Evolutionary conservation across 176 grass and related monocot species (phyloP).

Genomic region (Eleusine coracana): DNA sequence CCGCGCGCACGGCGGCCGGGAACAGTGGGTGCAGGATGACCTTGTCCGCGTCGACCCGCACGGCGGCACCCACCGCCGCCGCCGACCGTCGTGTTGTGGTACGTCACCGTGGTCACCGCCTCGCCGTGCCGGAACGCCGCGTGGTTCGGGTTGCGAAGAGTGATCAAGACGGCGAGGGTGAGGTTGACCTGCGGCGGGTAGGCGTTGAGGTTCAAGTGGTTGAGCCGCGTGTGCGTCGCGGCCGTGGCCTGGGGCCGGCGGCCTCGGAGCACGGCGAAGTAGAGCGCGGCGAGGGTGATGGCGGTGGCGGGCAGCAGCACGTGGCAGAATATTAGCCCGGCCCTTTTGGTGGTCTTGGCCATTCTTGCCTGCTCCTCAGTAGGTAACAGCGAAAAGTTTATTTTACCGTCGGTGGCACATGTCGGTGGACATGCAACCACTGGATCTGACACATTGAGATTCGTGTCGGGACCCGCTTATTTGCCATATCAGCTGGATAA

Average conservation of each 20-base stretch:
- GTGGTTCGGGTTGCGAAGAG: slow-evolving; percentile 62
- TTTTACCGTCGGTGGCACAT: too few relatives aligned
- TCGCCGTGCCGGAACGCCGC: slow-evolving; percentile 49
- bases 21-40: slow-evolving; percentile 29
- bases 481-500: too few relatives aligned
- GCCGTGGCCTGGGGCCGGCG: slow-evolving; percentile 34
- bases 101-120: slow-evolving; percentile 42
- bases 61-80: slow-evolving; percentile 27
- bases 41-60: slow-evolving; percentile 38
- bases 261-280: slow-evolving; percentile 54
- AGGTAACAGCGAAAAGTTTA: background rate
- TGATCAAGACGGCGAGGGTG: slow-evolving; percentile 39
- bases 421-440: too few relatives aligned
- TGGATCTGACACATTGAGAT: too few relatives aligned
- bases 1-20: slow-evolving; percentile 18
- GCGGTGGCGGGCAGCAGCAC: slow-evolving; percentile 20
- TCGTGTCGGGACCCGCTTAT: too few relatives aligned
- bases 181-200: slow-evolving; percentile 46
- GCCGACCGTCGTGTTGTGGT: slow-evolving; percentile 47
- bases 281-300: slow-evolving; percentile 36
- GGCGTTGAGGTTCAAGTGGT: slow-evolving; percentile 31
- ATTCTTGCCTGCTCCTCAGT: background rate
- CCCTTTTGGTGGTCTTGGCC: slow-evolving; percentile 7
- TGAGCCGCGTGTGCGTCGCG: slow-evolving; percentile 35
- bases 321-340: slow-evolving; percentile 29